Evolutionary conservation across 495 filamentous ascomycete species (phyloP).

Genomic region (Aspergillus heteromorphus): DNA sequence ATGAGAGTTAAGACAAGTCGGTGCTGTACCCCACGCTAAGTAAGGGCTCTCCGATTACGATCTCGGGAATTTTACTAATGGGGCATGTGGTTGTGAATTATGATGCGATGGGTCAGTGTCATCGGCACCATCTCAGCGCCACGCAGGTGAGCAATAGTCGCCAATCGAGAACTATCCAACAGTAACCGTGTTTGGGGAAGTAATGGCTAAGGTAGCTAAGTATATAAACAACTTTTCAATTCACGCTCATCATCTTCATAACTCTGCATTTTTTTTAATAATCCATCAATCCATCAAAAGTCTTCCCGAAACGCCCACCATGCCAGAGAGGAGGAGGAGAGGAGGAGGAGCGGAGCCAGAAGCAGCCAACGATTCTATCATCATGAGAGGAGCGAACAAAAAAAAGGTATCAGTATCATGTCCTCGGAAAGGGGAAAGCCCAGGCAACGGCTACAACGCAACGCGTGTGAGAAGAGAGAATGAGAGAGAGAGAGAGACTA

Average conservation of each 20-base stretch:
- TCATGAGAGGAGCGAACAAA: constrained; percentile 6
- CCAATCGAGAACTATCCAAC: no score
- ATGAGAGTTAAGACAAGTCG: neutral
- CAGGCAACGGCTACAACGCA: constrained; percentile 2
- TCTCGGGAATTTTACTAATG: no score
- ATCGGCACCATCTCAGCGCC: no score
- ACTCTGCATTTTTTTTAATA: neutral
- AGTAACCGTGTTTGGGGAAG: no score
- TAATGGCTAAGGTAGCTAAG: no score
- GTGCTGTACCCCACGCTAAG: constrained; percentile 17
- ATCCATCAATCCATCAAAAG: neutral
- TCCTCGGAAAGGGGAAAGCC: constrained; percentile 3
- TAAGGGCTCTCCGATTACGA: neutral
- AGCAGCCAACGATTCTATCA: constrained; percentile 18
- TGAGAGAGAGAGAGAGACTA: constrained; percentile 40
- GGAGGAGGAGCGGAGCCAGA: constrained; percentile 8
- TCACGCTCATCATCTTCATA: neutral
- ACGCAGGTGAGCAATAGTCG: no score
- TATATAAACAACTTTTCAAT: neutral
- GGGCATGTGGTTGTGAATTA: constrained; percentile 11
- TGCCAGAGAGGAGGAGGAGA: constrained; percentile 20
- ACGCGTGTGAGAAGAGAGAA: neutral
- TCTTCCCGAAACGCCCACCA: constrained; percentile 15
- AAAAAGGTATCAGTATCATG: constrained; percentile 13
- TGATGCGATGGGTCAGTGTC: no score